Evolutionary conservation across 192 early-diverging fungal species (phyloP).

Genomic region (Gaertneriomyces semiglobifer): DNA sequence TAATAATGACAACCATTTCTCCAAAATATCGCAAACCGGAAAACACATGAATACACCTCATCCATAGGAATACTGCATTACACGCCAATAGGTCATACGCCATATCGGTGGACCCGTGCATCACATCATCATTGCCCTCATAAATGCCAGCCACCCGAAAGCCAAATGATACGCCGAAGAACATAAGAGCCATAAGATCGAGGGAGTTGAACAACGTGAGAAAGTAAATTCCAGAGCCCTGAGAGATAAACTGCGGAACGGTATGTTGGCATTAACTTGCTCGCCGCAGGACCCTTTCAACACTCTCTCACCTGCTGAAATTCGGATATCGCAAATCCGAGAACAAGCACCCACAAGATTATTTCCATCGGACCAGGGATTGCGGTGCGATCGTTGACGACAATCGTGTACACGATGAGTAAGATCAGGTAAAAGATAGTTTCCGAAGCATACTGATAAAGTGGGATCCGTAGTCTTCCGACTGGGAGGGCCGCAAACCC

Average conservation of each 20-base stretch:
- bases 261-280: not conserved
- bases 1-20: conserved; percentile 32
- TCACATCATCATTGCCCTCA: conserved; percentile 16
- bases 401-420: conserved; percentile 22
- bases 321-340: conserved; percentile 15
- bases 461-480: conserved; percentile 19
- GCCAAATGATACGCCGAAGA: conserved; percentile 16
- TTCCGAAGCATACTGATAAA: conserved; percentile 29
- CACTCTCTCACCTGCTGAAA: conserved; percentile 10
- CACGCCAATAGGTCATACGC: conserved; percentile 27
- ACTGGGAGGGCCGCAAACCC: conserved; percentile 22
- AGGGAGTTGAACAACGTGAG: conserved; percentile 28
- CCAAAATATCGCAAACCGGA: conserved; percentile 29
- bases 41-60: conserved; percentile 14
- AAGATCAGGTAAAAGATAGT: conserved; percentile 20
- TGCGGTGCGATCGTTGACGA: conserved; percentile 26
- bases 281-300: too few species aligned
- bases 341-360: conserved; percentile 25
- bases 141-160: conserved; percentile 7
- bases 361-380: conserved; percentile 10
- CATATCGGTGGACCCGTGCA: conserved; percentile 18
- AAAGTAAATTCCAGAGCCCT: conserved; percentile 23
- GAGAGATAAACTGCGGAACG: conserved; percentile 7
- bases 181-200: conserved; percentile 10
- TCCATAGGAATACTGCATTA: conserved; percentile 32